Evolutionary conservation across 75 land plant genomes (phyloP), one percentile per base, ranked within the genome.

Genomic region (Pinus tabuliformis): DNA sequence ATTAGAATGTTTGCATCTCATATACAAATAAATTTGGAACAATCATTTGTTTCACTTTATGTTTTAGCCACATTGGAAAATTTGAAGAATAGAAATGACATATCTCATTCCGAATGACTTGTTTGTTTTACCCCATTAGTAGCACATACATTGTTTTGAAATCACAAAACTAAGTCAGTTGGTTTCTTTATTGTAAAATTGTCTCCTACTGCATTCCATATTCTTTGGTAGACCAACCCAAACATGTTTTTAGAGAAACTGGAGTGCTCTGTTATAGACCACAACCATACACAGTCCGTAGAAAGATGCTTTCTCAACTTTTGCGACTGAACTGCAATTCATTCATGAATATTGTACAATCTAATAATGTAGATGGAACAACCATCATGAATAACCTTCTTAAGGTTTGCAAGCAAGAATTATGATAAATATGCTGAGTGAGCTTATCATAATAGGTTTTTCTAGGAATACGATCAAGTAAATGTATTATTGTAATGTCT

Each of bases 221-320:
- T 76, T 65, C 59, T 87, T 73, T 70, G 82, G 18, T 73, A 78
- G 57, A 81, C 21, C 72, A 79, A 0, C 37, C 80, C 36, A 91
- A 86, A 49, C 89, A 91, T 16, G 74, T 91, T 59, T 61, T 83
- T 74, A 91, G 93, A 24, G 93, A 91, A 63, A 81, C 89, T 65
- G 91, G 91, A 15, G 89, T 89, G 22, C 82, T 91, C 33, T 91
- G 89, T 83, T 87, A 89, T 75, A 86, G 81, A 68, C 89, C 91
- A 6, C 91, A 91, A 62, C 77, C 88, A 28, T 89, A 85, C 74
- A 91, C 93, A 18, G 89, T 87, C 26, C 83, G 91, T 9, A 91
- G 84, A n/a, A 84, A 74, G 39, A 75, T 79, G 74, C 74, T 91
- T 59, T 80, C 87, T 18, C 93, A 91, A 74, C 68, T 91, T 16